phyloP scores from a whole-genome alignment of 306 rosid species.

The Rosa persica region DNA sequence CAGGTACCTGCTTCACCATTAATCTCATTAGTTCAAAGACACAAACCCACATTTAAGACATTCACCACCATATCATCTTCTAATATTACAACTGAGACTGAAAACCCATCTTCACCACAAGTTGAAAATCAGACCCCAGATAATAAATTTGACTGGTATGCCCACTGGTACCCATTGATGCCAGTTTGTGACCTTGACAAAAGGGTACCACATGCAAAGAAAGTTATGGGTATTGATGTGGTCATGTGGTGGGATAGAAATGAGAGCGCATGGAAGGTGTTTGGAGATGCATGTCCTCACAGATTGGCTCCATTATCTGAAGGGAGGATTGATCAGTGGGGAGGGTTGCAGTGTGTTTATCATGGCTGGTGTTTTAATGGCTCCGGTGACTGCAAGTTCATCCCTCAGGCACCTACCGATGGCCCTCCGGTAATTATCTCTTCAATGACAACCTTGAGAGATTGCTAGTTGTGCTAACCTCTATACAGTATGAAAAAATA shows the following conservation, averaged over 20 bases:
- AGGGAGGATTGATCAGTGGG: slow-evolving; percentile 92
- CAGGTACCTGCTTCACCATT: not conserved
- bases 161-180: slow-evolving; percentile 88
- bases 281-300: slow-evolving; percentile 86
- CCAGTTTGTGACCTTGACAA: slow-evolving; percentile 80
- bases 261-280: slow-evolving; percentile 78
- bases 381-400: slow-evolving; percentile 60
- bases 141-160: slow-evolving; percentile 72
- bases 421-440: slow-evolving; percentile 67
- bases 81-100: slow-evolving; percentile 39
- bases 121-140: slow-evolving; percentile 24
- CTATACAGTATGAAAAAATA: not conserved
- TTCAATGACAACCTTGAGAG: not conserved
- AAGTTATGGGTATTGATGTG: slow-evolving; percentile 75
- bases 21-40: not conserved
- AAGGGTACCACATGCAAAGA: slow-evolving; percentile 74
- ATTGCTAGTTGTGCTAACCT: not conserved
- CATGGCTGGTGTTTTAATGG: slow-evolving; percentile 97
- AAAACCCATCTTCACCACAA: slow-evolving; percentile 33
- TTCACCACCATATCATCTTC: slow-evolving; percentile 52
- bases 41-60: slow-evolving; percentile 5
- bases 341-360: slow-evolving; percentile 86
- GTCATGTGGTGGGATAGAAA: slow-evolving; percentile 94
- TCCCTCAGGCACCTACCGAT: slow-evolving; percentile 66
- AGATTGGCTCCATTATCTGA: slow-evolving; percentile 90